Percentiles rank a stretch among this genome's conserved stretches.
Conservation (phyloP, 2,329 filamentous ascomycete species). For the Endocalyx cinctus region DNA sequence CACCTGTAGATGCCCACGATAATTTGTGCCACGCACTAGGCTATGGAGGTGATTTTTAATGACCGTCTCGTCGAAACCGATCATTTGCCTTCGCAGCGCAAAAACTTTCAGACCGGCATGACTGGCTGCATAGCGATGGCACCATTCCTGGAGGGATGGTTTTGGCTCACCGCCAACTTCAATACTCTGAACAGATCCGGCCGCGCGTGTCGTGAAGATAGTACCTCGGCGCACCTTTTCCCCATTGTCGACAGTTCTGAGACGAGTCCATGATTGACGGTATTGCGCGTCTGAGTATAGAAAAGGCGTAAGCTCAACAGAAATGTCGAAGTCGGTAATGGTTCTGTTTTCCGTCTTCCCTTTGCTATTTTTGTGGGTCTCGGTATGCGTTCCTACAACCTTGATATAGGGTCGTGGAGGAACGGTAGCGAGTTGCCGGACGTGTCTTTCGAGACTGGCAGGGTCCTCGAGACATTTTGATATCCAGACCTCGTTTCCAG, state of each 20-base stretch:
- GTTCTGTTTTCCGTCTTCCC: conserved; percentile 41
- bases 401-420: conserved; percentile 52
- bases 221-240: conserved; percentile 64
- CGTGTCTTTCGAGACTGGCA: conserved; percentile 37
- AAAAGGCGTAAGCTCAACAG: conserved; percentile 54
- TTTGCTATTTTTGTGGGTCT: conserved; percentile 36
- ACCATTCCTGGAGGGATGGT: conserved; percentile 56
- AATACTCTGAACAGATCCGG: conserved; percentile 35
- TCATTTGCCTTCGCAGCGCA: conserved; percentile 45
- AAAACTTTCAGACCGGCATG: conserved; percentile 54
- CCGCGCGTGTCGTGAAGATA: conserved; percentile 37
- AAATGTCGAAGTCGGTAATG: conserved; percentile 56
- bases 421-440: conserved; percentile 37
- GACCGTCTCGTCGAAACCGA: conserved; percentile 55
- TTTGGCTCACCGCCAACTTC: conserved; percentile 35
- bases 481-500: conserved; percentile 38
- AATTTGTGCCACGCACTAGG: conserved; percentile 62
- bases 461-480: conserved; percentile 41
- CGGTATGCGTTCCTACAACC: conserved; percentile 49
- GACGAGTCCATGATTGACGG: conserved; percentile 34
- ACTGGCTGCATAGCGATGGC: conserved; percentile 60
- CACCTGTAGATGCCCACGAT: conserved; percentile 57
- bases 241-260: conserved; percentile 52
- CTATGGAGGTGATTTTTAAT: conserved; percentile 48
- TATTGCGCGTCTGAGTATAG: conserved; percentile 43